Base-by-base conservation (phyloP, 192 early-diverging fungal genomes). In the Umbelopsis isabellina region DNA sequence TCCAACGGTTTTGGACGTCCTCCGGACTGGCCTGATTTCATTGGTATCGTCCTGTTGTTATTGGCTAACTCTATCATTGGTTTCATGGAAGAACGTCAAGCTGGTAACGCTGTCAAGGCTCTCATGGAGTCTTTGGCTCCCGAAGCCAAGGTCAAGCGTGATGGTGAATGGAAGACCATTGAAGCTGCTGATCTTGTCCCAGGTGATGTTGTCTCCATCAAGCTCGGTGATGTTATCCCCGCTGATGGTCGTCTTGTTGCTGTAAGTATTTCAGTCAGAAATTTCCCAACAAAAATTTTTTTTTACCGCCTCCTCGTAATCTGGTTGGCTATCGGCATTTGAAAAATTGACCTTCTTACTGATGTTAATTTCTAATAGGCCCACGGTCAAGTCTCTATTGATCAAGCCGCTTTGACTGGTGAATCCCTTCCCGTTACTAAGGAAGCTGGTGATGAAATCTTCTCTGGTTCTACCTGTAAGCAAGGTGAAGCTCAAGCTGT, bases 81-180 rank as follows among this genome's bases (percentile, higher is more conserved):
- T 46, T 97, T 85, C 77, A 80, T 91, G 72, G 94, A 97, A 83
- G 95, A 97, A 80, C 91, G 91, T 69, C 89, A 92, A 48, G 94
- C 95, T 46, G 94, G 94, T 75, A 91, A 90, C 75, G 93, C 95
- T 46, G 87, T 97, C 76, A 93, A 97, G 81, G 95, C 94, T 18
- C 84, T 97, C 70, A 97, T 95, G 88, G 93, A 91, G n/a, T 93
- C 93, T 21, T 86, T 96, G 11, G 94, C 95, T 21, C 91, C 93
- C 37, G 91, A 94, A 84, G 90, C 89, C 78, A 92, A 91, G 80
- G 92, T 91, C 73, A 93, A 90, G 88, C 90, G 95, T 78, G 86
- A 95, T 79, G 91, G 91, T 79, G 80, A 87, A 70, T 92, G 92
- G 86, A 84, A 83, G 20, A 89, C 89, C 8, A 76, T 95, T 78